A percentile compares a stretch with the other conserved stretches of the same genome.
Evolutionary conservation across 2,329 filamentous ascomycete species (phyloP).

Genomic region (Pestalotiopsis fici): DNA sequence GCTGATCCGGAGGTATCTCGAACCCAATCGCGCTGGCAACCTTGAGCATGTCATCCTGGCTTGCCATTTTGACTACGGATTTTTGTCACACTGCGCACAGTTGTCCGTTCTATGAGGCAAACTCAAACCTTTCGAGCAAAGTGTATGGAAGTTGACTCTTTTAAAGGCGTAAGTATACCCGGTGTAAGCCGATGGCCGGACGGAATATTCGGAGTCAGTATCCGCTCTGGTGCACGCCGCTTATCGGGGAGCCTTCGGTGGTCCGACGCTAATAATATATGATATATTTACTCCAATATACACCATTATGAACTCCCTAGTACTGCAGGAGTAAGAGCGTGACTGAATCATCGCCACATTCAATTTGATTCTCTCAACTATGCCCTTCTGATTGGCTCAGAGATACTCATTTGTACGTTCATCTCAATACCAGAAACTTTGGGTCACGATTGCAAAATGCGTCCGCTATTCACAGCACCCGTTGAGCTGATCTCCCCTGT

Average conservation of each 20-base stretch:
- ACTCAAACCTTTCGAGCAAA: background rate
- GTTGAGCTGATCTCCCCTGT: too few species aligned
- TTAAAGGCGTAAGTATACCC: background rate
- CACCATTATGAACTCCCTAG: background rate
- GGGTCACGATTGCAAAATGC: too few species aligned
- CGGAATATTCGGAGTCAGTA: background rate
- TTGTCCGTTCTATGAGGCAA: too few species aligned
- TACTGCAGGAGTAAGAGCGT: too few species aligned
- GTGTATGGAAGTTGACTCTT: background rate
- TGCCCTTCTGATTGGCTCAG: too few species aligned
- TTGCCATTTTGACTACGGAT: constrained; percentile 2
- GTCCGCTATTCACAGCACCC: too few species aligned
- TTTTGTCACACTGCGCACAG: too few species aligned
- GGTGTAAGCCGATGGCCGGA: background rate
- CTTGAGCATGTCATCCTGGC: constrained; percentile 17
- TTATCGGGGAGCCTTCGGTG: constrained; percentile 6
- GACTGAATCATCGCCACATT: too few species aligned
- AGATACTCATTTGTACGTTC: too few species aligned
- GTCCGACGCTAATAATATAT: constrained; percentile 6
- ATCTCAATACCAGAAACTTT: too few species aligned
- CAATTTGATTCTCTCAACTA: too few species aligned
- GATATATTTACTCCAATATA: background rate
- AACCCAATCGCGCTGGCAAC: constrained; percentile 28
- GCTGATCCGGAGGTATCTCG: constrained; percentile 23
- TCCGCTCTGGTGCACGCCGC: background rate